Evolutionary conservation across 1,284 basidiomycete species (phyloP).

Genomic region (Cryptococcus wingfieldii): DNA sequence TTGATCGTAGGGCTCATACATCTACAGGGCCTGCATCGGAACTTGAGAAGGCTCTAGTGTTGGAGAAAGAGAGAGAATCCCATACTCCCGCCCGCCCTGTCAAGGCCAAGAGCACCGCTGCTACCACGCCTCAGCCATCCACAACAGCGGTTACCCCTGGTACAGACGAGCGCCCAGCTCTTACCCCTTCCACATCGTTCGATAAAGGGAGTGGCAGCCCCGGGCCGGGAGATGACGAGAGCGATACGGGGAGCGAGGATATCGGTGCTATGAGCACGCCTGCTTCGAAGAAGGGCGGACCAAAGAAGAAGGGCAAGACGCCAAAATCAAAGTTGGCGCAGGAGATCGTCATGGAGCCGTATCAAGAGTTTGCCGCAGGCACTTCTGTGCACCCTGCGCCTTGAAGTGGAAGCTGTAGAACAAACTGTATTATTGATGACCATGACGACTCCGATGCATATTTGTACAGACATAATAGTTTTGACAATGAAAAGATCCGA

Average conservation of each 20-base stretch:
- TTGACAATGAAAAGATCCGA: neutral
- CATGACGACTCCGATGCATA: slow-evolving; percentile 6
- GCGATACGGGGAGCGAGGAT: neutral
- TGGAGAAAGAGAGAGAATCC: slow-evolving; percentile 37
- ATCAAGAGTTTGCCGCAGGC: slow-evolving; percentile 1
- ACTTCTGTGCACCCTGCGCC: slow-evolving; percentile 35
- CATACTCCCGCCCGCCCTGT: slow-evolving; percentile 18
- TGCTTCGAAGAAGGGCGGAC: slow-evolving; percentile 1
- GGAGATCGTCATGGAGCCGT: slow-evolving; percentile 32
- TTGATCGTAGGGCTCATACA: neutral
- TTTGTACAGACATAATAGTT: slow-evolving; percentile 6
- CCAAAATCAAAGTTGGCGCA: slow-evolving; percentile 44
- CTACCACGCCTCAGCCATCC: neutral
- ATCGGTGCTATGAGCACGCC: neutral
- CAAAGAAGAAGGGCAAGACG: slow-evolving; percentile 7
- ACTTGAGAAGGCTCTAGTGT: slow-evolving; percentile 21
- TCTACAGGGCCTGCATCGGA: slow-evolving; percentile 35
- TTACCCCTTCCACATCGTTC: neutral
- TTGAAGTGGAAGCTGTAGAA: neutral
- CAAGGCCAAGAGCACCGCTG: slow-evolving; percentile 5
- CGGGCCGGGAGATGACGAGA: neutral
- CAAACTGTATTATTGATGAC: neutral
- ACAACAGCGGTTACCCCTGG: neutral
- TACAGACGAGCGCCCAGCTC: neutral
- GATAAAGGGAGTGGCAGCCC: neutral